Evolutionary conservation across 2,329 filamentous ascomycete genomes (phyloP).

Genomic region (Colletotrichum orchidophilum): DNA sequence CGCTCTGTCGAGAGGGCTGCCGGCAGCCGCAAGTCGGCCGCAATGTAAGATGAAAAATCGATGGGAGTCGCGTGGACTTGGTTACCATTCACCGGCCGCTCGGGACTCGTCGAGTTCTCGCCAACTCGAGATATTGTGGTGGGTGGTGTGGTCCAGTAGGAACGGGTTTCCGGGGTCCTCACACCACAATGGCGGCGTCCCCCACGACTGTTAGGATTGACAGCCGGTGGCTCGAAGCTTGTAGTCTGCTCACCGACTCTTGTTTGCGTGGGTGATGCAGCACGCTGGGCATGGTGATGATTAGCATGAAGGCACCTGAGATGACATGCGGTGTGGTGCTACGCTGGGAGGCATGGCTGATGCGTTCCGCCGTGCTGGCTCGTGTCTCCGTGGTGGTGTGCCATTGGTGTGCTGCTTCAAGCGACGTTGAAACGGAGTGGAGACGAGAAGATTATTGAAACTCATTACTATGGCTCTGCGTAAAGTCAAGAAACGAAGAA

Average conservation of each 20-base stretch:
- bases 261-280: not conserved
- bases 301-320: not conserved
- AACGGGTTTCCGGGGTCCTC: not conserved
- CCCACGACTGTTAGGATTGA: not conserved
- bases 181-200: not conserved
- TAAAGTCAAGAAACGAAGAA: no score
- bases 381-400: not conserved
- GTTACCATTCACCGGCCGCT: not conserved
- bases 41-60: not conserved
- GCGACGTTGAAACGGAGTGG: no score
- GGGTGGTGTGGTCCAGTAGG: conserved; percentile 1
- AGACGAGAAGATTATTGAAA: no score
- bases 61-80: not conserved
- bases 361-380: not conserved
- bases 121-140: not conserved
- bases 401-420: not conserved
- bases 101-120: not conserved
- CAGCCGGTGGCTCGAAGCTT: not conserved
- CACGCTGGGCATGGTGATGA: not conserved
- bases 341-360: not conserved
- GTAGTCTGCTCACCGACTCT: conserved; percentile 22
- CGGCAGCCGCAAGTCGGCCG: not conserved
- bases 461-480: no score
- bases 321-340: not conserved
- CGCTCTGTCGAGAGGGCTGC: not conserved